These are phyloP conservation scores for Stentor coeruleus DNA, from an alignment of 73 alveolate genomes.

Conservation along the genomic window DNA sequence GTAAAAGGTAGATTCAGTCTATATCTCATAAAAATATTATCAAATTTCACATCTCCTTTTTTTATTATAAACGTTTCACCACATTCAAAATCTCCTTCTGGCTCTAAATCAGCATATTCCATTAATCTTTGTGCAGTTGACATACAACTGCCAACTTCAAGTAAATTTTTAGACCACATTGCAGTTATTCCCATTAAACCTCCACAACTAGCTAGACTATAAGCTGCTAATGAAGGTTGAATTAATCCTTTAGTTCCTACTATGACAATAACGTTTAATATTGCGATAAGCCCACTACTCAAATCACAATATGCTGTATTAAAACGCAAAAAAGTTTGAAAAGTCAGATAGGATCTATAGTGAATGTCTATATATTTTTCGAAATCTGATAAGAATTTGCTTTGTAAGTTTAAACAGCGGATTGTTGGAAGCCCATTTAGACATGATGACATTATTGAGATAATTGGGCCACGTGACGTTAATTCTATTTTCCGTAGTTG, in stretches of 20 bases:
- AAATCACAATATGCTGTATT: not conserved
- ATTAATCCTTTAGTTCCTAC: not conserved
- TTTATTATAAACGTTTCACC: not conserved
- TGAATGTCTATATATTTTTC: not conserved
- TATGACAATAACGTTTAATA: not conserved
- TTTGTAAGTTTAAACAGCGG: slow-evolving; percentile 42
- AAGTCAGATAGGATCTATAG: not conserved
- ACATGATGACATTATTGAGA: slow-evolving; percentile 58
- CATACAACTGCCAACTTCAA: slow-evolving; percentile 4
- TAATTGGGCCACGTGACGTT: slow-evolving; percentile 64
- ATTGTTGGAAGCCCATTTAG: slow-evolving; percentile 62
- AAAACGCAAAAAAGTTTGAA: not conserved
- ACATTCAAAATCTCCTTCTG: not conserved
- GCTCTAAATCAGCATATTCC: slow-evolving; percentile 7
- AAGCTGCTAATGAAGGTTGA: not conserved
- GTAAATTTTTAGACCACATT: not conserved
- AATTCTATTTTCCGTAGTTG: slow-evolving; percentile 41
- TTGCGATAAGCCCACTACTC: not conserved
- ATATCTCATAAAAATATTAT: slow-evolving; percentile 32
- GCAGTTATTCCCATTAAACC: not conserved
- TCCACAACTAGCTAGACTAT: not conserved
- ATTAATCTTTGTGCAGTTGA: slow-evolving; percentile 11
- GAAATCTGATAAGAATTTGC: not conserved
- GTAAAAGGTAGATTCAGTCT: slow-evolving; percentile 71
- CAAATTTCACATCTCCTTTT: not conserved